Evolutionary conservation across 352 stramenopile species (phyloP), one percentile per base, ranked within the genome.

Genomic region (Peronosclerospora sorghi): DNA sequence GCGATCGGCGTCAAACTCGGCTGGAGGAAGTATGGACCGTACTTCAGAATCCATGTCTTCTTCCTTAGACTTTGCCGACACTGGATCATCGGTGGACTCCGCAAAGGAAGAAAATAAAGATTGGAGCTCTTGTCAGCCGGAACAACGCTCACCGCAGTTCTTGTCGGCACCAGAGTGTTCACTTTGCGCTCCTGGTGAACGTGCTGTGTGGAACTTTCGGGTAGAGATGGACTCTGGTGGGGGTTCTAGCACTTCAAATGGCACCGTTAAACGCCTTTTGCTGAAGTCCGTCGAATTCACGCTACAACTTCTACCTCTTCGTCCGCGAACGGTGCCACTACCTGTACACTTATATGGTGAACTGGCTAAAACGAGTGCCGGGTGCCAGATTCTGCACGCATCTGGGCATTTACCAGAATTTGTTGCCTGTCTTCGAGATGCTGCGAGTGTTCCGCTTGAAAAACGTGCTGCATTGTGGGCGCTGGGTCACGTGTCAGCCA

Each of bases 231-330:
- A 91, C 35, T 65, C 44, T 18, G 59, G 53, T 1, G 65, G 68
- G 4, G 59, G 61, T 12, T 67, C 59, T 7, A 76, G 54, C n/a
- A 67, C 57, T 38, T 54, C 57, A 35, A 67, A 67, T 38, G 61
- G 61, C 9, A 70, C 47, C 18, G 60, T 89, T 9, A 90, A 87
- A 46, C 75, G 81, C 2, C 37, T 91, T 19, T 45, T 79, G 58
- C 77, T 94, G n/a, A 91, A 94, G 51, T 91, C 78, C 15, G 79
- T 94, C 17, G 81, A 94, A 48, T 94, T 94, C 48, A 94, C 81
- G 9, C 58, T 94, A 1, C 78, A 94, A 46, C 54, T 94, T 9
- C 55, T 94, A 15, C 81, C 81, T 6, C 53, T 87, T 41, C 76
- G 80, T 30, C 77, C 81, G 17, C 74, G 78, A 4, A 78, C 77